Evolutionary conservation across 495 filamentous ascomycete genomes (phyloP).

Genomic region (Penicillium verhagenii): DNA sequence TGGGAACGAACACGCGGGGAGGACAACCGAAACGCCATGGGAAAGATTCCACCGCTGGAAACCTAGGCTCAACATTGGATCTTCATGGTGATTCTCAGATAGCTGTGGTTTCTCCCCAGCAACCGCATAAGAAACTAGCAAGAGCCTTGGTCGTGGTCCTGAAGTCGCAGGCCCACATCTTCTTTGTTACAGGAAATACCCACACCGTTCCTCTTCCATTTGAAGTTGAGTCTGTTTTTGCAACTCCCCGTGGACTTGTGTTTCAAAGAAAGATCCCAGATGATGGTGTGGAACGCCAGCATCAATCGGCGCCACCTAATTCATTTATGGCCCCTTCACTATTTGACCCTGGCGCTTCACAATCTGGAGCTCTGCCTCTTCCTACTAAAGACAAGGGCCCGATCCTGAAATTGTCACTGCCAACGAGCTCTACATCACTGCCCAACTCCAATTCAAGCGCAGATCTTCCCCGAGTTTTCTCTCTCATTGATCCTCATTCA

Average conservation of each 20-base stretch:
- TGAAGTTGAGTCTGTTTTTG: conserved; percentile 83
- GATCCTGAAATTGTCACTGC: conserved; percentile 31
- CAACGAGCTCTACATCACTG: conserved; percentile 23
- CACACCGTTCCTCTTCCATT: conserved; percentile 94
- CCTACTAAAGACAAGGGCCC: conserved; percentile 34
- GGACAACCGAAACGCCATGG: conserved; percentile 15
- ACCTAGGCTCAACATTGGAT: conserved; percentile 23
- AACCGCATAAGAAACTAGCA: conserved; percentile 30
- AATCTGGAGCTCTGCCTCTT: conserved; percentile 43
- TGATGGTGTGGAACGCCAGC: conserved; percentile 20
- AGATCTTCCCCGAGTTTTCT: conserved; percentile 76
- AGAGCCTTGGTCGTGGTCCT: conserved; percentile 86
- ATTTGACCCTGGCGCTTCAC: conserved; percentile 40
- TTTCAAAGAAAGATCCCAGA: conserved; percentile 70
- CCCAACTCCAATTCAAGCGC: conserved; percentile 41
- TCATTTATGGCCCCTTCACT: conserved; percentile 72
- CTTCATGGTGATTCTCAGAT: conserved; percentile 19
- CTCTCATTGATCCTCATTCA: conserved; percentile 80
- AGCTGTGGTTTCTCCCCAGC: conserved; percentile 15
- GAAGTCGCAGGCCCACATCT: conserved; percentile 89
- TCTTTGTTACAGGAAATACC: conserved; percentile 82
- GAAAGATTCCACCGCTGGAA: conserved; percentile 12
- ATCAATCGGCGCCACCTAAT: conserved; percentile 62
- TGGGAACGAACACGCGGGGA: conserved; percentile 14
- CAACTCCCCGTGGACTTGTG: conserved; percentile 76